phyloP scores from a whole-genome alignment of 1,284 basidiomycete genomes.

The Melampsora americana region DNA sequence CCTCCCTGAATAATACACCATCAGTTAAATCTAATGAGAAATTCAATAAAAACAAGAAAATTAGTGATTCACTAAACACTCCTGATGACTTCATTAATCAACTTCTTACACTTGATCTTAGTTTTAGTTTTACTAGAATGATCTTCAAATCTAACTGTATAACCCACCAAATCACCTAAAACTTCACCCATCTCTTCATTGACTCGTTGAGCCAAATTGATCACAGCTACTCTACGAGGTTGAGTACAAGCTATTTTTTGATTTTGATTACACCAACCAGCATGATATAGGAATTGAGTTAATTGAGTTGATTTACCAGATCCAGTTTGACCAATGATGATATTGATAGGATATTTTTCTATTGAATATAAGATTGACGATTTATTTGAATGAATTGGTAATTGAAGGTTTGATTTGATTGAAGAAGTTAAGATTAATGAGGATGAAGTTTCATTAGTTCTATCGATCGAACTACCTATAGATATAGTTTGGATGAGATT shows the following conservation, averaged over 20 bases:
- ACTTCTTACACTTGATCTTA: constrained; percentile 52
- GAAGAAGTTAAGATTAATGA: constrained; percentile 65
- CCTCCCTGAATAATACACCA: constrained; percentile 17
- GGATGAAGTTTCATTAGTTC: constrained; percentile 71
- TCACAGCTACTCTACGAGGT: constrained; percentile 52
- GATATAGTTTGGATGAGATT: not conserved
- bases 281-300: constrained; percentile 86
- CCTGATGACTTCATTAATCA: constrained; percentile 51
- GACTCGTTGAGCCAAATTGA: constrained; percentile 54
- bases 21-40: constrained; percentile 31
- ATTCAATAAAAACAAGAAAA: not conserved
- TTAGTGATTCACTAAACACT: no score
- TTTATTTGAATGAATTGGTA: constrained; percentile 59
- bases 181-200: constrained; percentile 52
- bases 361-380: constrained; percentile 44
- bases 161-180: constrained; percentile 75
- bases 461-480: constrained; percentile 72
- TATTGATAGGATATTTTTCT: constrained; percentile 42
- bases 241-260: constrained; percentile 54
- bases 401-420: constrained; percentile 52
- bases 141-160: constrained; percentile 56
- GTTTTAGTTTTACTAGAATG: constrained; percentile 51
- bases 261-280: constrained; percentile 58
- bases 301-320: constrained; percentile 97
- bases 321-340: constrained; percentile 82